A percentile compares a stretch with the other conserved stretches of the same genome.
Conservation (phyloP, 305 asterid species). For the Solanum hybrid region DNA sequence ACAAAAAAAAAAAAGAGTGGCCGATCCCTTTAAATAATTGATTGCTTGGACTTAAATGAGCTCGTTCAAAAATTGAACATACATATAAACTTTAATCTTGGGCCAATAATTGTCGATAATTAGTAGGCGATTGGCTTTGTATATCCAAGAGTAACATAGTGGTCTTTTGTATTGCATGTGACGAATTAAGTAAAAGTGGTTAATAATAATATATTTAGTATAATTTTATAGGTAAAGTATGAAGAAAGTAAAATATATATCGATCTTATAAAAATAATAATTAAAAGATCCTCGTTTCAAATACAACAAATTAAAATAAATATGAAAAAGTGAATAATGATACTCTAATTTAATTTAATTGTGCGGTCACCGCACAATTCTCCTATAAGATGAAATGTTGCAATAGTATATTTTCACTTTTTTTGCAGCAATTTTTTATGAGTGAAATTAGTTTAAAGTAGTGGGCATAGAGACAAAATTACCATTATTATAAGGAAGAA, state of each 20-base stretch:
- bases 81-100: background rate
- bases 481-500: background rate
- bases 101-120: background rate
- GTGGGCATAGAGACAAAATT: background rate
- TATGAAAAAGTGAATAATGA: background rate
- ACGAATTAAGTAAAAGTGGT: background rate
- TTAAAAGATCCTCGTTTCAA: too few species aligned
- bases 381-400: background rate
- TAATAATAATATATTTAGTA: background rate
- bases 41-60: background rate
- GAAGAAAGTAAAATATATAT: too few species aligned
- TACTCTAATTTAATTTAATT: background rate
- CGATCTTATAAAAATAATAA: background rate
- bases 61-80: background rate
- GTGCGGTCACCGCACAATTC: background rate
- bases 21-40: background rate
- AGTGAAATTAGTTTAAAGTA: background rate
- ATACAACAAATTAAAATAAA: too few species aligned
- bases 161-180: background rate
- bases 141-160: background rate
- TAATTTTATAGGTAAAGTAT: too few species aligned
- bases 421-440: background rate
- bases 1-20: too few species aligned
- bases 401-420: background rate
- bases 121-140: background rate